phyloP scores from a whole-genome alignment of 2,329 filamentous ascomycete species.

The Nothophoma quercina region DNA sequence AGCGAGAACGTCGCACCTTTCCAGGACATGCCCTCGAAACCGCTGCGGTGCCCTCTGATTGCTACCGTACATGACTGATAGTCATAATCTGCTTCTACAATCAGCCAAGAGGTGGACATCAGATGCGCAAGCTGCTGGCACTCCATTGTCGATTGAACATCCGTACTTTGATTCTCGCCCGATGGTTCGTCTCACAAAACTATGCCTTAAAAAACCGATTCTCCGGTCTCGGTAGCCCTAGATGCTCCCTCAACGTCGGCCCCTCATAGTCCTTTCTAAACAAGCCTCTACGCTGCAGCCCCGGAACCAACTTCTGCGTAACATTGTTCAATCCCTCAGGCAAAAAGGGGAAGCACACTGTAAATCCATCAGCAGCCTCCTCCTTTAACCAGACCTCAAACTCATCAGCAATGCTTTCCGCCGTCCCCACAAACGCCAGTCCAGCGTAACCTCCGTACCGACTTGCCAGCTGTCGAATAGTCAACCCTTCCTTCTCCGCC shows the following conservation, averaged over 20 bases:
- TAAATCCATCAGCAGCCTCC: slow-evolving; percentile 76
- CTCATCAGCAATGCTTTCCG: slow-evolving; percentile 68
- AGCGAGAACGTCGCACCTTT: too few species aligned
- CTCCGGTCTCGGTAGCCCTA: slow-evolving; percentile 59
- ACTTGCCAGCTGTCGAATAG: slow-evolving; percentile 68
- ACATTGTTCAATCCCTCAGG: slow-evolving; percentile 33
- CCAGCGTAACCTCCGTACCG: slow-evolving; percentile 66
- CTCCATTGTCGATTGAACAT: too few species aligned
- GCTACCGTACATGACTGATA: too few species aligned
- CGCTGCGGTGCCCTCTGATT: too few species aligned
- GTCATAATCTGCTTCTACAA: too few species aligned
- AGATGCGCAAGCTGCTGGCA: too few species aligned
- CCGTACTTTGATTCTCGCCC: too few species aligned
- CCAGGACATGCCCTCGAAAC: too few species aligned
- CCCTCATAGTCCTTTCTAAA: slow-evolving; percentile 61
- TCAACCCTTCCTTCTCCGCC: slow-evolving; percentile 66
- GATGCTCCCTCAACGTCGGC: slow-evolving; percentile 61
- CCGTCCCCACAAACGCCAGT: slow-evolving; percentile 65
- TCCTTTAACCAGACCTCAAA: slow-evolving; percentile 71
- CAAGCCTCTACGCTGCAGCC: slow-evolving; percentile 29
- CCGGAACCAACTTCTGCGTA: slow-evolving; percentile 32
- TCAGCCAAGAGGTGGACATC: too few species aligned
- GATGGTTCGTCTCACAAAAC: too few species aligned
- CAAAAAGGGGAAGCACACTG: slow-evolving; percentile 58
- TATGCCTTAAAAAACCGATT: slow-evolving; percentile 48